A percentile compares a stretch with the other conserved stretches of the same genome.
phyloP scores from a whole-genome alignment of 2,329 filamentous ascomycete species.

The Penicillium sp. region DNA sequence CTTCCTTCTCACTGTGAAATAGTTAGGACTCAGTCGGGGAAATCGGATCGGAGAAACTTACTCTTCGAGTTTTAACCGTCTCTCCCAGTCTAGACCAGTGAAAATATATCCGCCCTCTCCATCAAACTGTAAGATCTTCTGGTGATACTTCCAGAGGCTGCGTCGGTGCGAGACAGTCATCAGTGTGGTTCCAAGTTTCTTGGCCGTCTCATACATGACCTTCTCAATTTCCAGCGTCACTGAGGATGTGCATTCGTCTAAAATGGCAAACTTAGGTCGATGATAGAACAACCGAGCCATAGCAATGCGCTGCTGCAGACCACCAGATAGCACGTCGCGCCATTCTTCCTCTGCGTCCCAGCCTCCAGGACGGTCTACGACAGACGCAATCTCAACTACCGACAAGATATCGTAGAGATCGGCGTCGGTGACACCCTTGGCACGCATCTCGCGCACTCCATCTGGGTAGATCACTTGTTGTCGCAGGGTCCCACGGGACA shows the following conservation, averaged over 20 bases:
- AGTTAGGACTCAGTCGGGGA: constrained; percentile 12
- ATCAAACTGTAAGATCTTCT: constrained; percentile 92
- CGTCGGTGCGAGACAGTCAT: constrained; percentile 94
- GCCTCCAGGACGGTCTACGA: constrained; percentile 74
- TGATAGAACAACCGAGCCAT: constrained; percentile 97
- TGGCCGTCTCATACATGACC: constrained; percentile 96
- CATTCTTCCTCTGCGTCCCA: constrained; percentile 97
- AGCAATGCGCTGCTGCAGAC: constrained; percentile 90
- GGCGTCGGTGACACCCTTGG: constrained; percentile 75
- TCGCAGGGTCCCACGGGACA: constrained; percentile 85
- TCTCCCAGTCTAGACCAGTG: constrained; percentile 83
- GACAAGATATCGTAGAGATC: constrained; percentile 75
- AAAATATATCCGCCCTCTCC: constrained; percentile 91
- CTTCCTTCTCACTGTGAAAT: constrained; percentile 72
- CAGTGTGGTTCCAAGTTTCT: constrained; percentile 83
- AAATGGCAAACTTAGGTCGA: constrained; percentile 84
- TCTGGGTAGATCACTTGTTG: constrained; percentile 98
- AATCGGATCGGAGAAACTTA: constrained; percentile 36
- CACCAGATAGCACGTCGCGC: constrained; percentile 89
- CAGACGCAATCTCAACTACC: constrained; percentile 76
- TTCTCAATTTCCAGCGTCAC: constrained; percentile 95
- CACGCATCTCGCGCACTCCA: constrained; percentile 78
- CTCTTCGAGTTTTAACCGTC: constrained; percentile 81
- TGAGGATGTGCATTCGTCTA: constrained; percentile 93
- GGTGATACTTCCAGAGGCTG: constrained; percentile 95